Conservation (phyloP, 495 filamentous ascomycete genomes). For the Echria macrotheca region DNA sequence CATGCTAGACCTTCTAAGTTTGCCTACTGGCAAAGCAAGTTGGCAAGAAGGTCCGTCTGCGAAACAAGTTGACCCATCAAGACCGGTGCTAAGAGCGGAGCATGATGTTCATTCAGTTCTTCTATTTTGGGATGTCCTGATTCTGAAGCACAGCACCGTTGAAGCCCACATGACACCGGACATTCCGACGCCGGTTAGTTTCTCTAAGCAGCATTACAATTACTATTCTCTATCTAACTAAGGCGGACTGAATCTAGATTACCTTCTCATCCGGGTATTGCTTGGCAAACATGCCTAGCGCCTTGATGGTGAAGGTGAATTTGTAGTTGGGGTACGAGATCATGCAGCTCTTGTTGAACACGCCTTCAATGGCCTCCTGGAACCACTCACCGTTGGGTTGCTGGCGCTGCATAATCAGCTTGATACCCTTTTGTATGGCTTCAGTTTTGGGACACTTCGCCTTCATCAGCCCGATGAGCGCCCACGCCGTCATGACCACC, state of each 20-base stretch:
- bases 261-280: constrained; percentile 62
- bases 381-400: constrained; percentile 86
- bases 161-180: background rate
- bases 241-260: too few relatives aligned
- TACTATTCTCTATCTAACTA: background rate
- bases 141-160: too few relatives aligned
- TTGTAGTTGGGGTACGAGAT: constrained; percentile 99
- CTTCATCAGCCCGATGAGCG: constrained; percentile 75
- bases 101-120: too few relatives aligned
- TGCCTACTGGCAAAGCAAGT: too few relatives aligned
- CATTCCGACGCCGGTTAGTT: too few relatives aligned
- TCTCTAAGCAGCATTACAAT: too few relatives aligned
- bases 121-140: too few relatives aligned
- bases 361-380: constrained; percentile 93
- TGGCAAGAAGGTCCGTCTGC: too few relatives aligned
- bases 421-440: constrained; percentile 67
- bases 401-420: constrained; percentile 80
- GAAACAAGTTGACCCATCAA: background rate
- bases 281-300: constrained; percentile 79
- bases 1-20: too few relatives aligned
- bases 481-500: constrained; percentile 93
- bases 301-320: constrained; percentile 91
- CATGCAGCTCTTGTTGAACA: constrained; percentile 99
- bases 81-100: background rate
- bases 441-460: constrained; percentile 73